A percentile compares a stretch with the other conserved stretches of the same genome.
Conservation (phyloP, 768 basidiomycete genomes). For the Trametes sanguinea region DNA sequence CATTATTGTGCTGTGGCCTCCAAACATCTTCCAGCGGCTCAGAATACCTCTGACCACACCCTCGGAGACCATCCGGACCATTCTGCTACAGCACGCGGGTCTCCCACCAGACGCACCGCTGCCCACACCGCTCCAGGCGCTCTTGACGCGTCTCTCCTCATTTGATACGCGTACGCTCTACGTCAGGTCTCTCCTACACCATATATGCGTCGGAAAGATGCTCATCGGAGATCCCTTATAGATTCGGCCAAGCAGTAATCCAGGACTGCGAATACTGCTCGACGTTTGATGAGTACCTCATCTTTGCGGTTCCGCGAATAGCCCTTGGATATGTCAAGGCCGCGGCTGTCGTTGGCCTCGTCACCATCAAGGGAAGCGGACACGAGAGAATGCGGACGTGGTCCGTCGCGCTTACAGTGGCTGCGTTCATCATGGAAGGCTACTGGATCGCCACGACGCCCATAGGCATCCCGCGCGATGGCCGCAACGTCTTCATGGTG, state of each 20-base stretch:
- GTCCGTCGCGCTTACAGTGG: slow-evolving; percentile 50
- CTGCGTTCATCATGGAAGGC: slow-evolving; percentile 51
- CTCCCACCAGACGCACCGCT: slow-evolving; percentile 32
- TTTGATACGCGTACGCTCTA: slow-evolving; percentile 62
- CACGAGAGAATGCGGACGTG: slow-evolving; percentile 47
- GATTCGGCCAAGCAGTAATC: slow-evolving; percentile 68
- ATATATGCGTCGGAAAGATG: background rate
- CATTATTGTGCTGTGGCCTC: slow-evolving; percentile 50
- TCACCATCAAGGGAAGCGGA: slow-evolving; percentile 45
- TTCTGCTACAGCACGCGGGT: slow-evolving; percentile 46
- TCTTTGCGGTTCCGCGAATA: slow-evolving; percentile 56
- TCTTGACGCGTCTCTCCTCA: slow-evolving; percentile 57
- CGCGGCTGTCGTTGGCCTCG: slow-evolving; percentile 50
- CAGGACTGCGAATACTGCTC: slow-evolving; percentile 68
- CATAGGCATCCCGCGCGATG: slow-evolving; percentile 47
- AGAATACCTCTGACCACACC: slow-evolving; percentile 55
- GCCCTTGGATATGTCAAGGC: slow-evolving; percentile 63
- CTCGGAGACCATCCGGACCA: slow-evolving; percentile 50
- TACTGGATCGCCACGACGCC: slow-evolving; percentile 54
- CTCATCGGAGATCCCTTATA: too few relatives aligned
- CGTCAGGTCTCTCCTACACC: slow-evolving; percentile 47
- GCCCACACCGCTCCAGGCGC: slow-evolving; percentile 48
- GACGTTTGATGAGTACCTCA: slow-evolving; percentile 57
- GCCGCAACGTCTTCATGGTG: slow-evolving; percentile 43
- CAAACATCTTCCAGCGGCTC: slow-evolving; percentile 63